A percentile compares a stretch with the other conserved stretches of the same genome.
Conservation (phyloP, 2,329 filamentous ascomycete species). For the Eurotiales sp. region DNA sequence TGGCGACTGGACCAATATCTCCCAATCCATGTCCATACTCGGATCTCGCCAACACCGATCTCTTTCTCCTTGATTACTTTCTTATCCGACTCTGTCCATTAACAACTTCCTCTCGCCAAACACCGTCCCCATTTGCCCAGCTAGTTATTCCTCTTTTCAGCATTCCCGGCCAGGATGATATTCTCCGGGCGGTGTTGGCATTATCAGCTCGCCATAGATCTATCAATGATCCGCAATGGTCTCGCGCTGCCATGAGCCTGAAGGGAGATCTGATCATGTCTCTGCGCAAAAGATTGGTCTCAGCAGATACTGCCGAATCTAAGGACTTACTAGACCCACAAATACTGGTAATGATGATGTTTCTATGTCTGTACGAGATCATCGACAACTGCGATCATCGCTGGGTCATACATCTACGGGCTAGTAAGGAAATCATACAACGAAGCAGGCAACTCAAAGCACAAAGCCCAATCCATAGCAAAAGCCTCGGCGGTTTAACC, state of each 20-base stretch:
- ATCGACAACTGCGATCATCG: constrained; percentile 41
- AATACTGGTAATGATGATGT: constrained; percentile 43
- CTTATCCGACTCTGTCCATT: constrained; percentile 39
- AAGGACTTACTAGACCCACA: constrained; percentile 31
- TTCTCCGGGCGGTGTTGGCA: constrained; percentile 37
- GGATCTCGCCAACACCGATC: constrained; percentile 17
- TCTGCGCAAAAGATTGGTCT: constrained; percentile 32
- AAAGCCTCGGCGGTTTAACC: constrained; percentile 24
- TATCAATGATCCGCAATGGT: constrained; percentile 28
- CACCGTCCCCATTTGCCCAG: constrained; percentile 37
- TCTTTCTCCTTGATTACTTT: constrained; percentile 38
- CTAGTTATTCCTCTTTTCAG: constrained; percentile 38
- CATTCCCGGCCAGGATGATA: constrained; percentile 31
- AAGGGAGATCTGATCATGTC: constrained; percentile 36
- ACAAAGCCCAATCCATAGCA: background rate
- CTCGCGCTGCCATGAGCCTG: constrained; percentile 31
- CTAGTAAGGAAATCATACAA: constrained; percentile 46
- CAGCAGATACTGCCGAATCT: constrained; percentile 25
- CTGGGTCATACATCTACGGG: constrained; percentile 49
- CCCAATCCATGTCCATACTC: constrained; percentile 17
- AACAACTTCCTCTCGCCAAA: constrained; percentile 34
- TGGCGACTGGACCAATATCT: constrained; percentile 28
- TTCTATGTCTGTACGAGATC: constrained; percentile 46
- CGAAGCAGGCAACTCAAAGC: constrained; percentile 28
- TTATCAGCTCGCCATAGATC: constrained; percentile 38